Evolutionary conservation across 2,329 filamentous ascomycete genomes (phyloP).

Genomic region (Penicillium janthinellum): DNA sequence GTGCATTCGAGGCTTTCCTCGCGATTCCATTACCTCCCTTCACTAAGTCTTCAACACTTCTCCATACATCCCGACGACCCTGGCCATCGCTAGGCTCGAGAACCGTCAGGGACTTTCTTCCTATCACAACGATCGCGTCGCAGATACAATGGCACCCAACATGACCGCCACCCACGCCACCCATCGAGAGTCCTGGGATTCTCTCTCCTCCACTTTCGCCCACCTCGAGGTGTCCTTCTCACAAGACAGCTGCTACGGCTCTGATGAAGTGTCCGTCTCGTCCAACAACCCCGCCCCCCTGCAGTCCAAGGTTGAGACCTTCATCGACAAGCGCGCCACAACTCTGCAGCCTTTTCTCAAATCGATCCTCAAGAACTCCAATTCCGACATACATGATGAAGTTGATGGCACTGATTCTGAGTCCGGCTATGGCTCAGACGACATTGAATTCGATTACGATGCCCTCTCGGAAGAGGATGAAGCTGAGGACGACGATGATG

Average conservation of each 20-base stretch:
- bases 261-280: constrained; percentile 40
- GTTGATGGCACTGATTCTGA: constrained; percentile 32
- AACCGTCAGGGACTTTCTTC: constrained; percentile 1
- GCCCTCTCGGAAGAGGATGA: constrained; percentile 30
- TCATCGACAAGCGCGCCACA: constrained; percentile 21
- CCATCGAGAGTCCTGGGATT: constrained; percentile 40
- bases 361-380: constrained; percentile 39
- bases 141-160: constrained; percentile 13
- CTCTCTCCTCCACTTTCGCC: constrained; percentile 40
- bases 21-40: constrained; percentile 24
- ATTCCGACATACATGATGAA: constrained; percentile 10
- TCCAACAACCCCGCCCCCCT: constrained; percentile 32
- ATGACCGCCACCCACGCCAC: constrained; percentile 31
- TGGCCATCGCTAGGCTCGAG: not conserved
- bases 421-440: constrained; percentile 43
- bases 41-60: constrained; percentile 12
- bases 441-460: constrained; percentile 34
- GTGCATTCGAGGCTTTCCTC: constrained; percentile 34
- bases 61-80: constrained; percentile 10
- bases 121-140: constrained; percentile 4
- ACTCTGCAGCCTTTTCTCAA: constrained; percentile 33
- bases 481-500: constrained; percentile 32
- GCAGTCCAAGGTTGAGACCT: constrained; percentile 26
- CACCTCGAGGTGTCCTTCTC: constrained; percentile 41
- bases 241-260: constrained; percentile 44